These are phyloP conservation scores for Aspergillus chevalieri DNA, from an alignment of 2,329 filamentous ascomycete genomes.

Conservation along the genomic window DNA sequence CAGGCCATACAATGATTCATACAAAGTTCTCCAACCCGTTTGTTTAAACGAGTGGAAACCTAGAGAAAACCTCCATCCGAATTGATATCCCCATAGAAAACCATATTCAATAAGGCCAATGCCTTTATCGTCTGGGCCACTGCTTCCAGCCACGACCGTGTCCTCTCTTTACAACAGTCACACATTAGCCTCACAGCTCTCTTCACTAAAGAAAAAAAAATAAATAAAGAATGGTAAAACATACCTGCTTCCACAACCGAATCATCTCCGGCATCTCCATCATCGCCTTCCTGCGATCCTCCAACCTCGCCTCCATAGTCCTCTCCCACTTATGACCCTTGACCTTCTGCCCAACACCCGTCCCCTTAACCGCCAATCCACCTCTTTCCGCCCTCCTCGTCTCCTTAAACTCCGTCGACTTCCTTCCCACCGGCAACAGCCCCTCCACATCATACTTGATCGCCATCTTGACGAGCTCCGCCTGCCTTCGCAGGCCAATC, in stretches of 20 bases:
- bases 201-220: background rate
- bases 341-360: constrained; percentile 83
- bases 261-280: constrained; percentile 90
- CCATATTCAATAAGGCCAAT: background rate
- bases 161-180: constrained; percentile 47
- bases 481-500: constrained; percentile 80
- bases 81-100: background rate
- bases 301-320: constrained; percentile 73
- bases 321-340: constrained; percentile 95
- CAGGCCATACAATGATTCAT: constrained; percentile 9
- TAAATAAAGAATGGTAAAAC: constrained; percentile 22
- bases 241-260: constrained; percentile 84
- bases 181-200: background rate
- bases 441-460: constrained; percentile 71
- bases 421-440: constrained; percentile 68
- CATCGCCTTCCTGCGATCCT: constrained; percentile 87
- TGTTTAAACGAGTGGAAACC: constrained; percentile 2
- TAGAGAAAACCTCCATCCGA: too few relatives aligned
- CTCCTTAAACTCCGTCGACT: constrained; percentile 64
- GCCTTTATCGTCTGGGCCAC: constrained; percentile 53
- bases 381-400: constrained; percentile 63
- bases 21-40: constrained; percentile 9
- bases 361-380: constrained; percentile 82
- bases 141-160: constrained; percentile 71
- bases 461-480: constrained; percentile 83